phyloP scores from a whole-genome alignment of 2,329 filamentous ascomycete genomes.

The Pyricularia grisea region DNA sequence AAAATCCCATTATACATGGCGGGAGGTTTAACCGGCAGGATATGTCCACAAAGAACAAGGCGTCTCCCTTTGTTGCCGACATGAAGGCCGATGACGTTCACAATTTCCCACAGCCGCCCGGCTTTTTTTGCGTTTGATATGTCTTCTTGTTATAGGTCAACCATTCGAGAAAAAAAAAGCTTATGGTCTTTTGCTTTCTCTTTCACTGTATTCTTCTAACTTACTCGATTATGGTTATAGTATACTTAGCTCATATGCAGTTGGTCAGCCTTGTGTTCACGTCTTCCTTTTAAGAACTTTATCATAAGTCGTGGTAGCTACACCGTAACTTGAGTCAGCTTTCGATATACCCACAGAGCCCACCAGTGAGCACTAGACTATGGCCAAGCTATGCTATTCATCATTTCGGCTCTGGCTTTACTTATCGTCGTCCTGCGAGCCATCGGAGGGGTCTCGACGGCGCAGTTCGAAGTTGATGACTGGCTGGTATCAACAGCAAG shows the following conservation, averaged over 20 bases:
- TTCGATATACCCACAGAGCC: slow-evolving; percentile 7
- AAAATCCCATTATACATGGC: slow-evolving; percentile 5
- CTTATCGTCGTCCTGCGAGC: slow-evolving; percentile 15
- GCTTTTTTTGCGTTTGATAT: too few relatives aligned
- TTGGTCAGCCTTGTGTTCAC: background rate
- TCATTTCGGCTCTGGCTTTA: slow-evolving; percentile 19
- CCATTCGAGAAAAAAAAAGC: background rate
- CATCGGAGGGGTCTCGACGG: slow-evolving; percentile 14
- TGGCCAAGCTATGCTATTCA: slow-evolving; percentile 19
- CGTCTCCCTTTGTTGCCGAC: background rate
- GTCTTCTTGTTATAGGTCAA: background rate
- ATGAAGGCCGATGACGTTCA: background rate
- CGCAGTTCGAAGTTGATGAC: slow-evolving; percentile 18
- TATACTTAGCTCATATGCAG: background rate
- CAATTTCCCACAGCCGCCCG: background rate
- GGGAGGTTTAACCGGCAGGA: slow-evolving; percentile 1
- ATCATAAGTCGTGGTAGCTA: background rate
- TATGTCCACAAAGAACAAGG: background rate
- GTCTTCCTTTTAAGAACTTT: background rate
- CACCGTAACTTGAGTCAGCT: background rate
- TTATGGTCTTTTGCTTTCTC: background rate
- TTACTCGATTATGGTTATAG: background rate
- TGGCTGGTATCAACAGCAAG: slow-evolving; percentile 21
- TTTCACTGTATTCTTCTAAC: background rate
- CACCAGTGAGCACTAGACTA: slow-evolving; percentile 15